These are phyloP conservation scores for Petrea volubilis DNA, from an alignment of 257 asterid genomes.

Conservation along the genomic window DNA sequence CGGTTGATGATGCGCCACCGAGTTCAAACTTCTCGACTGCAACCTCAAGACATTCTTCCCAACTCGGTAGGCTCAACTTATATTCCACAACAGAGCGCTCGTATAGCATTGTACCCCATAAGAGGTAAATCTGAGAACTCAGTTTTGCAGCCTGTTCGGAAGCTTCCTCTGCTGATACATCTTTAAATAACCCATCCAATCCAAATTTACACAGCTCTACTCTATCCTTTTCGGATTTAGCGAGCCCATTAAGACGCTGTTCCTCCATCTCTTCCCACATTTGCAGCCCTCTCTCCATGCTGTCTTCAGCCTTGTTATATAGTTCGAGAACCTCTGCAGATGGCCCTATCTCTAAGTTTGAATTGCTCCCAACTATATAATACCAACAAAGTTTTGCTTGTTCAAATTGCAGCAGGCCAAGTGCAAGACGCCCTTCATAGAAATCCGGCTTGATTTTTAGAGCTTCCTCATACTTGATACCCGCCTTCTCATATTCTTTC, in stretches of 20 bases:
- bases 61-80: conserved; percentile 77
- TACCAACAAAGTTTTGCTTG: conserved; percentile 90
- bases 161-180: conserved; percentile 64
- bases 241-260: conserved; percentile 83
- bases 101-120: conserved; percentile 91
- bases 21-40: conserved; percentile 90
- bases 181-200: conserved; percentile 58
- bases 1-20: conserved; percentile 83
- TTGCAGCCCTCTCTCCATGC: conserved; percentile 90
- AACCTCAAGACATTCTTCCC: conserved; percentile 97
- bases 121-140: conserved; percentile 80
- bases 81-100: conserved; percentile 93
- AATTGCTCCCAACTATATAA: conserved; percentile 53
- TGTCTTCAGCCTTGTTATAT: conserved; percentile 91
- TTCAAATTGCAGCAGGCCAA: conserved; percentile 86
- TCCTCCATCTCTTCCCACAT: conserved; percentile 97
- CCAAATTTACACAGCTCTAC: conserved; percentile 61
- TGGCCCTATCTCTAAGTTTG: conserved; percentile 49
- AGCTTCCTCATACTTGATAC: conserved; percentile 72
- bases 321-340: conserved; percentile 72
- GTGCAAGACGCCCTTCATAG: conserved; percentile 92
- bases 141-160: conserved; percentile 58
- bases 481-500: conserved; percentile 72
- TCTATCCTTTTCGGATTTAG: conserved; percentile 63
- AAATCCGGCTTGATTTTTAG: conserved; percentile 82